A percentile compares a stretch with the other conserved stretches of the same genome.
These are phyloP conservation scores for Exophiala dermatitidis DNA, from an alignment of 2,329 filamentous ascomycete genomes.

Conservation along the genomic window DNA sequence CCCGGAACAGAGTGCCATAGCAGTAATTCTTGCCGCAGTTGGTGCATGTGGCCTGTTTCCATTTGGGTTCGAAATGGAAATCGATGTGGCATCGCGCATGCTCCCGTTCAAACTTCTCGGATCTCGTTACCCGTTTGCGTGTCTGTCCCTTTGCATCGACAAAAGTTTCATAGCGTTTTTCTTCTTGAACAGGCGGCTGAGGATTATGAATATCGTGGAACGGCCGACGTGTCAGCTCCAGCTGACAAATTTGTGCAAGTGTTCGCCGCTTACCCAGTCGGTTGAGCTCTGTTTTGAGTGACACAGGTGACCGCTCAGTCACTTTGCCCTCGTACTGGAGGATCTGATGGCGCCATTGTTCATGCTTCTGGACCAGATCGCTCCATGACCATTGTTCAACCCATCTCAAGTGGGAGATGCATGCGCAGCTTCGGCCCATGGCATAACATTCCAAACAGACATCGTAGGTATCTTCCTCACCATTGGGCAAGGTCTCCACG, in stretches of 20 bases:
- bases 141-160: conserved; percentile 58
- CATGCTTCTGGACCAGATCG: conserved; percentile 68
- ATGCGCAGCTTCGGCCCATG: conserved; percentile 92
- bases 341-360: conserved; percentile 72
- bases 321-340: conserved; percentile 64
- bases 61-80: conserved; percentile 67
- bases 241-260: conserved; percentile 86
- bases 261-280: conserved; percentile 62
- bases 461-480: conserved; percentile 81
- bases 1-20: conserved; percentile 85
- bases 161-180: conserved; percentile 36
- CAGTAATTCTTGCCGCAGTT: conserved; percentile 74
- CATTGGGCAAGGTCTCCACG: conserved; percentile 57
- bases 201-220: conserved; percentile 73
- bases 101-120: conserved; percentile 44
- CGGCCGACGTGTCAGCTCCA: conserved; percentile 70
- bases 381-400: conserved; percentile 89
- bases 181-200: conserved; percentile 31
- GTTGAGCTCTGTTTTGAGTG: conserved; percentile 62
- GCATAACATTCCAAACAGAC: conserved; percentile 97
- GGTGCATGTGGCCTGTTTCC: conserved; percentile 77
- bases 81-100: conserved; percentile 71
- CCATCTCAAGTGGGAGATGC: conserved; percentile 79
- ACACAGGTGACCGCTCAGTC: conserved; percentile 60
- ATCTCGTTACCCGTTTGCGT: conserved; percentile 58